Conservation (phyloP, 352 stramenopile genomes). For the Phytopythium boreale region DNA sequence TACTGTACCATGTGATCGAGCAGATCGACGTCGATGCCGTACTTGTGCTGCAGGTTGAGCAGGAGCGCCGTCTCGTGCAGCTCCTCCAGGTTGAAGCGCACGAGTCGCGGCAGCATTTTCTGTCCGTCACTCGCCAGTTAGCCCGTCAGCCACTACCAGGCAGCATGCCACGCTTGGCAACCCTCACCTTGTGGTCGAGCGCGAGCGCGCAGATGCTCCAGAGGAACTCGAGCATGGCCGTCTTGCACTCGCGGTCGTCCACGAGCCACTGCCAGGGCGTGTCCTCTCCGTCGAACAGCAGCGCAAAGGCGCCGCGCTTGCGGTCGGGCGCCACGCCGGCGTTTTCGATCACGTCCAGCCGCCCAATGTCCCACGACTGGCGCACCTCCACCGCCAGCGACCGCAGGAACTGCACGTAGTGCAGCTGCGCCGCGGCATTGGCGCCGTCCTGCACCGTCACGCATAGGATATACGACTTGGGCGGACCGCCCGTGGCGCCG, state of each 20-base stretch:
- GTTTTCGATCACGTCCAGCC: slow-evolving; percentile 59
- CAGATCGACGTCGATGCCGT: slow-evolving; percentile 63
- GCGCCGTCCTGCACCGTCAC: slow-evolving; percentile 50
- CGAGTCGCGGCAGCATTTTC: slow-evolving; percentile 44
- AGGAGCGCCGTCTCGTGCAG: slow-evolving; percentile 51
- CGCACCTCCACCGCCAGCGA: slow-evolving; percentile 65
- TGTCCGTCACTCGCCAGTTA: slow-evolving; percentile 1
- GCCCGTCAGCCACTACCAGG: not conserved
- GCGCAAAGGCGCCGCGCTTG: slow-evolving; percentile 46
- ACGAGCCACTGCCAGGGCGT: slow-evolving; percentile 58
- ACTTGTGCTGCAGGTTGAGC: slow-evolving; percentile 53
- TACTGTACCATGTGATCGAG: slow-evolving; percentile 37
- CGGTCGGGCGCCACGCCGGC: slow-evolving; percentile 48
- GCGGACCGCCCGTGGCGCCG: slow-evolving; percentile 18
- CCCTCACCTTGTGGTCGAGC: slow-evolving; percentile 43
- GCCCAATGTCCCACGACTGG: slow-evolving; percentile 53
- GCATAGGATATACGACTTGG: slow-evolving; percentile 68
- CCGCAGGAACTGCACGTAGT: slow-evolving; percentile 65
- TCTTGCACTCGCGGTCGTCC: slow-evolving; percentile 40
- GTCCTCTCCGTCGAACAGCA: slow-evolving; percentile 49
- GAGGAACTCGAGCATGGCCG: slow-evolving; percentile 70
- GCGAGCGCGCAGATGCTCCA: slow-evolving; percentile 63
- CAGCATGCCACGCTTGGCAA: not conserved
- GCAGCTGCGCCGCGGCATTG: slow-evolving; percentile 26
- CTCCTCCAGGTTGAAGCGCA: slow-evolving; percentile 58